Conservation (phyloP, 2,329 filamentous ascomycete genomes). For the Phialophora macrospora region DNA sequence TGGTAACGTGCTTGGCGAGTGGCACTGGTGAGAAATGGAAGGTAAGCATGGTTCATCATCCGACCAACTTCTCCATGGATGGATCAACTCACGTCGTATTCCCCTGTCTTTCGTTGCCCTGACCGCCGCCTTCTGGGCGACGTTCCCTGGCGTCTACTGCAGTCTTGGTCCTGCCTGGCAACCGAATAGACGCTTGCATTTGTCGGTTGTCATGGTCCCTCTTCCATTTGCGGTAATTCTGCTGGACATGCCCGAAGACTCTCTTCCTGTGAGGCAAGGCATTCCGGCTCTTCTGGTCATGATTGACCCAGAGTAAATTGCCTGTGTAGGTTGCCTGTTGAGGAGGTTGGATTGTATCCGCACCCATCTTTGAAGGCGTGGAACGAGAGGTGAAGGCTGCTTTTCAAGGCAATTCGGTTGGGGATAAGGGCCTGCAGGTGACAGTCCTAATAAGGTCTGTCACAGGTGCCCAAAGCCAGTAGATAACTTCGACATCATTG, state of each 20-base stretch:
- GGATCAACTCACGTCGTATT: not conserved
- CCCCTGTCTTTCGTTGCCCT: not conserved
- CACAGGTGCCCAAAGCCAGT: too few relatives aligned
- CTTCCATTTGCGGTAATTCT: constrained; percentile 13
- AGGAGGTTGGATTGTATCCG: not conserved
- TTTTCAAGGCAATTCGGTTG: not conserved
- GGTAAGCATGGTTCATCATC: not conserved
- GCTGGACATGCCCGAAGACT: constrained; percentile 11
- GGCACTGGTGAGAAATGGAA: not conserved
- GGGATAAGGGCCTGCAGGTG: too few relatives aligned
- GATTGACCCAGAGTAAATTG: constrained; percentile 9
- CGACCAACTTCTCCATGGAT: not conserved
- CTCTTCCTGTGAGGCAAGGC: constrained; percentile 6
- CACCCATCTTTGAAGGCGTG: constrained; percentile 4
- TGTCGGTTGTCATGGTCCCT: constrained; percentile 8
- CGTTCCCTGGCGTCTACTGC: not conserved
- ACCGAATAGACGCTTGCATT: constrained; percentile 9
- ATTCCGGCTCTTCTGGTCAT: constrained; percentile 3
- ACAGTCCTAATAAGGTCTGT: too few relatives aligned
- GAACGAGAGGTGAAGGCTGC: not conserved
- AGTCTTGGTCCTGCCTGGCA: not conserved
- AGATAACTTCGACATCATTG: too few relatives aligned
- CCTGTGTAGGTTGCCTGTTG: constrained; percentile 2
- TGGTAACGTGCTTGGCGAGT: not conserved
- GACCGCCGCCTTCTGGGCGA: too few relatives aligned